phyloP scores from a whole-genome alignment of 768 basidiomycete species.

The Pleurotus eryngii region DNA sequence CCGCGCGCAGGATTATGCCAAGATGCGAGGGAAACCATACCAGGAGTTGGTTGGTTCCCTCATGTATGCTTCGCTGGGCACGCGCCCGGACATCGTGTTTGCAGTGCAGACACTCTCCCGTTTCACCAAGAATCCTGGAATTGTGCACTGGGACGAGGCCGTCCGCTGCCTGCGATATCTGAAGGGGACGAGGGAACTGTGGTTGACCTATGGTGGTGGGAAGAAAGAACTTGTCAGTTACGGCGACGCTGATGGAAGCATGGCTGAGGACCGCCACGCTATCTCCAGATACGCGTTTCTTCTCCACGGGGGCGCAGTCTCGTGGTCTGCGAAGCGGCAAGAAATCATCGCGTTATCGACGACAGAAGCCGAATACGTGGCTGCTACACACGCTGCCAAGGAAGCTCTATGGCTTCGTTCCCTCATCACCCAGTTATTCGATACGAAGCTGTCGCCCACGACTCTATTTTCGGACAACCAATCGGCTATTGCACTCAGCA shows the following conservation, averaged over 20 bases:
- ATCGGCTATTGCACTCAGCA: constrained; percentile 15
- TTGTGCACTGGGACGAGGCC: constrained; percentile 35
- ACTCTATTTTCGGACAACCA: constrained; percentile 21
- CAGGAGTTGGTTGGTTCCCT: constrained; percentile 25
- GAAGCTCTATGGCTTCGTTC: constrained; percentile 28
- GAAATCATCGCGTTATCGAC: constrained; percentile 22
- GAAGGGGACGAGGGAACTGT: constrained; percentile 15
- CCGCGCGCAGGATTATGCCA: constrained; percentile 14
- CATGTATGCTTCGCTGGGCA: constrained; percentile 28
- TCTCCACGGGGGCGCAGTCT: constrained; percentile 26
- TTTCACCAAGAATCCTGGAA: constrained; percentile 28
- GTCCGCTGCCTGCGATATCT: constrained; percentile 38
- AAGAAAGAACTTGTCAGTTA: constrained; percentile 12
- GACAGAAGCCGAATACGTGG: constrained; percentile 17
- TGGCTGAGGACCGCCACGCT: constrained; percentile 21
- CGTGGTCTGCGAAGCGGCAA: constrained; percentile 32
- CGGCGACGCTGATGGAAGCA: constrained; percentile 13
- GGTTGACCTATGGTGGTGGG: constrained; percentile 13
- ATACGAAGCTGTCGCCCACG: background rate
- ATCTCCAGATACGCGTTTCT: constrained; percentile 31
- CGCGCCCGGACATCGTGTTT: constrained; percentile 31
- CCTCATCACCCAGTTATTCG: constrained; percentile 18
- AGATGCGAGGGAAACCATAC: constrained; percentile 24
- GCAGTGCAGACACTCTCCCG: constrained; percentile 26
- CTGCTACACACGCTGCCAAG: constrained; percentile 21